Base-by-base conservation (phyloP, 306 rosid species). In the Quercus engelmannii region DNA sequence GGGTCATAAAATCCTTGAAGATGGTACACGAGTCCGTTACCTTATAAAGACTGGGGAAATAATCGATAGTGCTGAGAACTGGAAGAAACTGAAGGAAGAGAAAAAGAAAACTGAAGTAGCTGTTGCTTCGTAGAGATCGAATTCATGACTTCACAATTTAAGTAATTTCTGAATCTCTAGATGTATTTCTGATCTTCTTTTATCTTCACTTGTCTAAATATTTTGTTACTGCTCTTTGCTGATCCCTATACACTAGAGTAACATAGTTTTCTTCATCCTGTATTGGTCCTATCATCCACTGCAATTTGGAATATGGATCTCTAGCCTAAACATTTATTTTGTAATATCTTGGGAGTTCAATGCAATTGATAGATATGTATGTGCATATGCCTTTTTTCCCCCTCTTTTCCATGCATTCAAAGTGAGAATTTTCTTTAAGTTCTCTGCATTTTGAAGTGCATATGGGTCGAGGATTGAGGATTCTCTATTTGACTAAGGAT, bases 31-130 rank as follows among this genome's bases (percentile, higher is more conserved):
- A 41, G 99, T 93, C 75, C 92, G 99, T 0, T 95, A 93, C 82
- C 97, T 95, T 68, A 74, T 93, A 67, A 95, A 93, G 87, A 95
- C 99, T 30, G 99, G 98, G 73, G 98, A 95, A 82, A 81, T 95
- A 75, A 86, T 95, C 55, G 99, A 95, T 55, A 82, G 11, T 38
- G 69, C 35, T 4, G 98, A 95, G 75, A 81, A 87, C 81, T 95
- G 97, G 99, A 91, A 95, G 88, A 88, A 87, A 82, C 78, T 90
- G 75, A 90, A 88, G 81, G 97, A 90, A 81, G 91, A 31, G 71
- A 82, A 65, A 6, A 75, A 69, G 83, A 89, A 86, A 83, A 87
- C 91, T 78, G 99, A 90, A 87, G 91, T 83, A 75, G 96, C 86
- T 79, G 82, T 89, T 80, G 81, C 90, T 26, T 74, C 90, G 0